A percentile compares a stretch with the other conserved stretches of the same genome.
These are phyloP conservation scores for Colletotrichum sublineola DNA, from an alignment of 2,329 filamentous ascomycete genomes.

Conservation along the genomic window DNA sequence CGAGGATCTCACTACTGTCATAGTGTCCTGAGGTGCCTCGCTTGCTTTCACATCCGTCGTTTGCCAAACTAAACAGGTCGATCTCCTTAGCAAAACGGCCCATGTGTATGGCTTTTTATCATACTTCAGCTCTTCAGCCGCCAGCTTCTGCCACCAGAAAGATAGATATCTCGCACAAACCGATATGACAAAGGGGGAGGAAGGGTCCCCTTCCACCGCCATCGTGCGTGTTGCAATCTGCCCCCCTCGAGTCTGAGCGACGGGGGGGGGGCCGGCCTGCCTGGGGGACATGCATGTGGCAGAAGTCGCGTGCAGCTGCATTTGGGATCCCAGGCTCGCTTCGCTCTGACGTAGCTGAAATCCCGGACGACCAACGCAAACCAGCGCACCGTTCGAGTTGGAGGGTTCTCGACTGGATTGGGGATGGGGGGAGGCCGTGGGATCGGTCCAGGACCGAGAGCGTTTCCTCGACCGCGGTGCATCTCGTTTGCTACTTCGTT, in stretches of 20 bases:
- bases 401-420: neutral
- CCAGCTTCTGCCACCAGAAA: no score
- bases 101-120: neutral
- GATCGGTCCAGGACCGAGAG: neutral
- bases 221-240: neutral
- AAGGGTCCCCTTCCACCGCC: neutral
- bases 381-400: neutral
- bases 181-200: neutral
- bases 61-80: neutral
- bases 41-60: neutral
- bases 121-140: neutral
- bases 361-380: neutral
- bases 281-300: slow-evolving; percentile 24
- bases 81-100: no score
- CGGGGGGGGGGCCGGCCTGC: neutral
- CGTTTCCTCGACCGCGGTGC: neutral
- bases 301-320: slow-evolving; percentile 16
- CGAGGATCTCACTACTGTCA: neutral
- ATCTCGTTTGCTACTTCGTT: neutral
- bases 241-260: neutral
- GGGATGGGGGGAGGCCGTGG: neutral
- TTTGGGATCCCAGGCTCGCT: slow-evolving; percentile 32
- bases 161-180: neutral
- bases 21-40: neutral
- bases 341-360: slow-evolving; percentile 19